Conservation (phyloP, 768 basidiomycete species). For the Termitomyces sp. region DNA sequence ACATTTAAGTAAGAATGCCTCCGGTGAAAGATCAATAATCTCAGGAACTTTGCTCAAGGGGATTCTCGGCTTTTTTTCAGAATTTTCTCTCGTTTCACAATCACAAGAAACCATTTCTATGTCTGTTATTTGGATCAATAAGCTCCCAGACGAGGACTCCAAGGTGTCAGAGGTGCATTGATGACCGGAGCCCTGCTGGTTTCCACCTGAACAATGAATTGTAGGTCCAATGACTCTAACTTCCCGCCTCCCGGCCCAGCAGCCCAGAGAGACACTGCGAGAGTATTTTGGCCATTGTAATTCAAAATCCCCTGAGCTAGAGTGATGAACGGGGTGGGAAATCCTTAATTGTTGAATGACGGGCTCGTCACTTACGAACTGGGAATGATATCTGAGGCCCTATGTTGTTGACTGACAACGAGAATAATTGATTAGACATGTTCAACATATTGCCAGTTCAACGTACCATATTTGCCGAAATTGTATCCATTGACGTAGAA, state of each 20-base stretch:
- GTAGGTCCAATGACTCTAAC: slow-evolving; percentile 30
- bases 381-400: slow-evolving; percentile 37
- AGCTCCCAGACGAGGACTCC: slow-evolving; percentile 25
- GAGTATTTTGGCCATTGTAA: slow-evolving; percentile 39
- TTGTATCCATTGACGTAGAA: slow-evolving; percentile 40
- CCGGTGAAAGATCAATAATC: background rate
- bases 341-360: background rate
- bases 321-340: background rate
- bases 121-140: slow-evolving; percentile 16
- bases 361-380: slow-evolving; percentile 28
- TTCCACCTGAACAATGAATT: slow-evolving; percentile 31
- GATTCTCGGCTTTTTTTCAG: background rate
- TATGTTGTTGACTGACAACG: slow-evolving; percentile 30
- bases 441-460: background rate
- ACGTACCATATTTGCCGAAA: slow-evolving; percentile 38
- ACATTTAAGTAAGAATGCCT: background rate
- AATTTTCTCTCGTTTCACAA: background rate
- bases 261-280: slow-evolving; percentile 45
- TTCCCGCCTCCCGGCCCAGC: slow-evolving; percentile 32
- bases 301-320: slow-evolving; percentile 46
- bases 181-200: slow-evolving; percentile 27
- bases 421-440: background rate
- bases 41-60: background rate
- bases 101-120: background rate
- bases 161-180: slow-evolving; percentile 28